Evolutionary conservation across 106 monocot species (phyloP).

Genomic region (Phalaenopsis aphrodite): DNA sequence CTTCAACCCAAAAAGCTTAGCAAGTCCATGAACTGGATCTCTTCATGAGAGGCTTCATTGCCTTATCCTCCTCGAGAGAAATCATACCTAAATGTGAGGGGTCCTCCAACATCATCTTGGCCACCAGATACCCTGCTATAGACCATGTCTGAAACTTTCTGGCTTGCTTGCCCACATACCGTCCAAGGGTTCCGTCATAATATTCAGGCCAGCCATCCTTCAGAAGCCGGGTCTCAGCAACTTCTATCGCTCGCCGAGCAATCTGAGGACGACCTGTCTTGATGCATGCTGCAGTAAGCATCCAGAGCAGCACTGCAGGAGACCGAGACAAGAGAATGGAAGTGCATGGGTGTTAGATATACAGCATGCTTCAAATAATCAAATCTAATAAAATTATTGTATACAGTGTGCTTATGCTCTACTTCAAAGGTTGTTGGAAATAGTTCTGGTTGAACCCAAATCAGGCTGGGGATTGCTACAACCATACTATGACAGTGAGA

Average conservation of each 20-base stretch:
- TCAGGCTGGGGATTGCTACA: too few species aligned
- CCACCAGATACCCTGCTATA: conserved; percentile 42
- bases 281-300: conserved; percentile 47
- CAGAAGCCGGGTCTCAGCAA: conserved; percentile 30
- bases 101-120: conserved; percentile 48
- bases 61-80: conserved; percentile 41
- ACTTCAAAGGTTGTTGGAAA: neutral
- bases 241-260: conserved; percentile 36
- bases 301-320: conserved; percentile 38
- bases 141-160: conserved; percentile 50
- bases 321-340: neutral
- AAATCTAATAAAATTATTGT: neutral
- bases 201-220: conserved; percentile 54
- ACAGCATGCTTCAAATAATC: neutral
- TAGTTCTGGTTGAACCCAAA: neutral
- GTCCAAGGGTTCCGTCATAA: conserved; percentile 73
- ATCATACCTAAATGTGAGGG: conserved; percentile 49
- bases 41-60: conserved; percentile 34
- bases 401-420: neutral
- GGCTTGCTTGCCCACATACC: conserved; percentile 39
- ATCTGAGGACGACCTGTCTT: conserved; percentile 42
- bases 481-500: too few species aligned
- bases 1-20: conserved; percentile 2
- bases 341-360: neutral
- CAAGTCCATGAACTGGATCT: conserved; percentile 38